A percentile compares a stretch with the other conserved stretches of the same genome.
These are phyloP conservation scores for Irpex lacteus DNA, from an alignment of 1,284 basidiomycete species.

Conservation along the genomic window DNA sequence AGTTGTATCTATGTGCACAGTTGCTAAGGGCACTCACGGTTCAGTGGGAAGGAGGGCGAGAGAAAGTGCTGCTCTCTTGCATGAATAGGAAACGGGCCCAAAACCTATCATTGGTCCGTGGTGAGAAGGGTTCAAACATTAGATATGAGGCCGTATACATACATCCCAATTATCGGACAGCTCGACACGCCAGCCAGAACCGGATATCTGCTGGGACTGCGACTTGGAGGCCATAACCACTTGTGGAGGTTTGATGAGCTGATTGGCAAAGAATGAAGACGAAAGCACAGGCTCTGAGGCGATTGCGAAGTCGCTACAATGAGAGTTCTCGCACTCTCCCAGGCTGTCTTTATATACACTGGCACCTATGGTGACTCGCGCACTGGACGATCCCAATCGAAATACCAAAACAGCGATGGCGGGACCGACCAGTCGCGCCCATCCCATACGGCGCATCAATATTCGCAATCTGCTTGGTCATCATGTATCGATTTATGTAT, in stretches of 20 bases:
- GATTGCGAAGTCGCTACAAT: too few species aligned
- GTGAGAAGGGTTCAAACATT: neutral
- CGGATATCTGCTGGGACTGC: neutral
- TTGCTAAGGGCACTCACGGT: slow-evolving; percentile 39
- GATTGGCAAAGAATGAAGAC: neutral
- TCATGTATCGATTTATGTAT: too few species aligned
- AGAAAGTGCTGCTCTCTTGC: slow-evolving; percentile 78
- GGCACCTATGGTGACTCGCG: too few species aligned
- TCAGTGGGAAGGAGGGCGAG: slow-evolving; percentile 69
- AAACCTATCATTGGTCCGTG: slow-evolving; percentile 39
- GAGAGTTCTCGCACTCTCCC: too few species aligned
- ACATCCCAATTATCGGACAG: slow-evolving; percentile 34
- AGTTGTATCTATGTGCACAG: neutral
- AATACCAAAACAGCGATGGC: too few species aligned
- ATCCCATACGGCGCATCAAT: too few species aligned
- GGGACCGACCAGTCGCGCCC: too few species aligned
- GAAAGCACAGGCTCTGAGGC: too few species aligned
- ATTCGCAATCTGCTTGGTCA: too few species aligned
- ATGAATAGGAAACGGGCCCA: slow-evolving; percentile 80
- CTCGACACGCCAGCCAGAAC: slow-evolving; percentile 24
- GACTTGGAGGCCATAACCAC: neutral
- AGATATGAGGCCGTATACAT: slow-evolving; percentile 12
- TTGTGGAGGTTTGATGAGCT: neutral
- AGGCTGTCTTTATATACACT: too few species aligned
- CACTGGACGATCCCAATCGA: too few species aligned